phyloP scores from a whole-genome alignment of 2,329 filamentous ascomycete species.

The Apiospora hydei region DNA sequence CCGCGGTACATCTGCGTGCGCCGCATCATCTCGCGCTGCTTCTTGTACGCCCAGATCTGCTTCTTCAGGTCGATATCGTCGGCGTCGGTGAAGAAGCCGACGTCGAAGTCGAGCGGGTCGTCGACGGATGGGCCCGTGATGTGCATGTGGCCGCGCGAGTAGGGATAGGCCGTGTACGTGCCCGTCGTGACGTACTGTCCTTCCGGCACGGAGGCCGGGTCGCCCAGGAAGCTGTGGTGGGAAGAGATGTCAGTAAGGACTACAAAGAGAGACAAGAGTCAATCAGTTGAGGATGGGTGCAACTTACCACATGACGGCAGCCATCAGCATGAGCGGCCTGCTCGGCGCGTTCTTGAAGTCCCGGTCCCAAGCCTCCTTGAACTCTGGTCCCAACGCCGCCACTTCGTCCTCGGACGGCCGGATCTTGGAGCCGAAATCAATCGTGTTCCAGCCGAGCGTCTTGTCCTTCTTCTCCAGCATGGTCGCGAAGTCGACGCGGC shows the following conservation, averaged over 20 bases:
- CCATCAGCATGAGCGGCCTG: conserved; percentile 52
- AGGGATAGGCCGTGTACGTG: conserved; percentile 65
- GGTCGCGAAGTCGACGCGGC: conserved; percentile 37
- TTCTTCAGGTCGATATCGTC: conserved; percentile 61
- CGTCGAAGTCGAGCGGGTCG: conserved; percentile 61
- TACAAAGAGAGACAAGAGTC: no score
- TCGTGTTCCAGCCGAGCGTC: conserved; percentile 60
- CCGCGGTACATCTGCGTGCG: conserved; percentile 60
- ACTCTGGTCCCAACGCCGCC: conserved; percentile 55
- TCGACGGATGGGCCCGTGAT: conserved; percentile 54
- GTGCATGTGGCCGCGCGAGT: conserved; percentile 66
- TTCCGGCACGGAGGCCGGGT: conserved; percentile 28
- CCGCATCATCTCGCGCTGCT: conserved; percentile 65
- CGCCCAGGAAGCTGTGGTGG: conserved; percentile 30
- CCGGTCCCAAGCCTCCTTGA: conserved; percentile 56
- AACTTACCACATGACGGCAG: conserved; percentile 44
- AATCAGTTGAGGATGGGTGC: conserved; percentile 28
- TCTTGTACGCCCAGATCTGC: conserved; percentile 70
- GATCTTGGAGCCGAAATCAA: conserved; percentile 59
- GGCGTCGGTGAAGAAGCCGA: conserved; percentile 62
- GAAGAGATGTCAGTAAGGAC: conserved; percentile 32
- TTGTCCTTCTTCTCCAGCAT: conserved; percentile 36
- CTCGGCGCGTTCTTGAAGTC: conserved; percentile 52
- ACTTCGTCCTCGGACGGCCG: conserved; percentile 59
- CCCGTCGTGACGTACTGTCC: conserved; percentile 58